Percentiles rank a stretch among this genome's conserved stretches.
These are phyloP conservation scores for Podospora pseudoanserina DNA, from an alignment of 495 filamentous ascomycete species.

Conservation along the genomic window DNA sequence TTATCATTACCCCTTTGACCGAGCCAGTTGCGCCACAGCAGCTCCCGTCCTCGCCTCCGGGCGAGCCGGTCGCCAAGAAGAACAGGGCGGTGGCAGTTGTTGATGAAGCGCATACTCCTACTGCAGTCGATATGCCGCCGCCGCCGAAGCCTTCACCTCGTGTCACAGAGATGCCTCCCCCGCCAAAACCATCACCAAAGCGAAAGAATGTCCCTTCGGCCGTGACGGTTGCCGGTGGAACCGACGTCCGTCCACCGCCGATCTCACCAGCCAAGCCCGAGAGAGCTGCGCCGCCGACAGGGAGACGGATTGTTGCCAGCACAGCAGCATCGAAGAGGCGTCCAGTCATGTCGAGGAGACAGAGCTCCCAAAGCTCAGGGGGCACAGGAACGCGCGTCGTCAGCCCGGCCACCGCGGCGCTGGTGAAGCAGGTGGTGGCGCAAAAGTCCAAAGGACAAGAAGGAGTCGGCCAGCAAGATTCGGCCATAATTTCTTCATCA, in stretches of 20 bases:
- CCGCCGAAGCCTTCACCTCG: slow-evolving; percentile 1
- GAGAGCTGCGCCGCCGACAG: slow-evolving; percentile 19
- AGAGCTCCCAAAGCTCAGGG: slow-evolving; percentile 41
- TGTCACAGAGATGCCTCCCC: slow-evolving; percentile 24
- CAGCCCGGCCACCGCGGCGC: slow-evolving; percentile 9
- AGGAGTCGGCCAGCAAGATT: not conserved
- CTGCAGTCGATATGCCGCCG: slow-evolving; percentile 20
- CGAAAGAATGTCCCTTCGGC: slow-evolving; percentile 1
- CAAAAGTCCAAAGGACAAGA: not conserved
- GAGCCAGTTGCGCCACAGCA: not conserved
- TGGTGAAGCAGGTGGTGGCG: not conserved
- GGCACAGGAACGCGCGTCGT: not conserved
- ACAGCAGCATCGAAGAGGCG: slow-evolving; percentile 34
- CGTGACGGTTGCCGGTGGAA: not conserved
- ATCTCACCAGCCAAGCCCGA: slow-evolving; percentile 19
- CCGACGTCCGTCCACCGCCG: slow-evolving; percentile 14
- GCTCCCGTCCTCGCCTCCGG: not conserved
- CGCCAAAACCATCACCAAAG: slow-evolving; percentile 19
- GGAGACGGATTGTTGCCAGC: slow-evolving; percentile 37
- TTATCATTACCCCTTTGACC: not conserved
- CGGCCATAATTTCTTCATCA: not conserved
- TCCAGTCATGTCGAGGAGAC: slow-evolving; percentile 37
- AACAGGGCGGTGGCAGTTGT: not conserved
- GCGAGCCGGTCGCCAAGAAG: not conserved
- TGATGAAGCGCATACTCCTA: not conserved